Evolutionary conservation across 139 green algal genomes (phyloP).

Genomic region (Haematococcus sp.): DNA sequence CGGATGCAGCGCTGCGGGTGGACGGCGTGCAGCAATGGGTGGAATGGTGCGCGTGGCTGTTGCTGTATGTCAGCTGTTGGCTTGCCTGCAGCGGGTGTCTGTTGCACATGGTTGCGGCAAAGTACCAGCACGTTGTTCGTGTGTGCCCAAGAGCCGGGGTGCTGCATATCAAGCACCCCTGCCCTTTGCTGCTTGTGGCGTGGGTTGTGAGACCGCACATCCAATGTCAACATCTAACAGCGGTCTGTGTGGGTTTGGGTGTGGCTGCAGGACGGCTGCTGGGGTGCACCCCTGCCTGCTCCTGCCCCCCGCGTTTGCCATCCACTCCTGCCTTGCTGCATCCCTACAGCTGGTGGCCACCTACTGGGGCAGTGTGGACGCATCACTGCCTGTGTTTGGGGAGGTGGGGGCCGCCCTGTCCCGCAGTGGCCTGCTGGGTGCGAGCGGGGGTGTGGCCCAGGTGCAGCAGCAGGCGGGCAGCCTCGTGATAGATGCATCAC

Average conservation of each 20-base stretch:
- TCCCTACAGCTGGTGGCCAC: constrained; percentile 31
- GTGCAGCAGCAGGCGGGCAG: not conserved
- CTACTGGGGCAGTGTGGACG: constrained; percentile 37
- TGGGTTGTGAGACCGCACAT: too few relatives aligned
- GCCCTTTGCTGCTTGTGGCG: too few relatives aligned
- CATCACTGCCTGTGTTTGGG: not conserved
- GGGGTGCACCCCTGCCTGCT: constrained; percentile 22
- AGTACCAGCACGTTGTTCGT: too few relatives aligned
- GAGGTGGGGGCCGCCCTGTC: not conserved
- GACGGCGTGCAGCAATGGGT: not conserved
- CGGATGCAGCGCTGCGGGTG: not conserved
- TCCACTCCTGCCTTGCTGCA: constrained; percentile 22
- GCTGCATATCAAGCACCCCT: too few relatives aligned
- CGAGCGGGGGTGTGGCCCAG: not conserved
- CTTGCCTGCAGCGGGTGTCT: too few relatives aligned
- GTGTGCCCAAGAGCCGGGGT: too few relatives aligned
- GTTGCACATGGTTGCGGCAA: too few relatives aligned
- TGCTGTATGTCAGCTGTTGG: too few relatives aligned
- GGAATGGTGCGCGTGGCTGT: not conserved
- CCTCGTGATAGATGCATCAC: not conserved
- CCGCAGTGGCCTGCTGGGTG: not conserved
- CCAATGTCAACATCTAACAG: too few relatives aligned
- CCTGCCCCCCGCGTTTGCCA: constrained; percentile 14
- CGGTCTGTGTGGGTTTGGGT: too few relatives aligned
- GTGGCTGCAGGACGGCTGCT: not conserved